Percentiles rank a stretch among this genome's conserved stretches.
These are phyloP conservation scores for Prunus dulcis DNA, from an alignment of 306 rosid species.

Conservation along the genomic window DNA sequence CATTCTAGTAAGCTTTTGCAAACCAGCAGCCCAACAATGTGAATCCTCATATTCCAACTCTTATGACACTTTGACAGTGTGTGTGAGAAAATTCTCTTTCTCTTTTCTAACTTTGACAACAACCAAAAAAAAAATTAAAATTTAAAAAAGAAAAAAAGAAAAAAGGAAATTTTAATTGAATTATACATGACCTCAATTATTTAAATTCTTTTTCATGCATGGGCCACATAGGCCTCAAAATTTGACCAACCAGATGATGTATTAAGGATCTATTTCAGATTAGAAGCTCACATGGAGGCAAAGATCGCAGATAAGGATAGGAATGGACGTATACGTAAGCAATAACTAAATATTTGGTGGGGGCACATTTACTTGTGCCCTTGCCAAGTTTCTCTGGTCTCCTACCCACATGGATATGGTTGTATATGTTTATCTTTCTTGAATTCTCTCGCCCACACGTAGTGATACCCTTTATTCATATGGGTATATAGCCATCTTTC, in stretches of 20 bases:
- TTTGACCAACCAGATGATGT: constrained; percentile 22
- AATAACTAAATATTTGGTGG: constrained; percentile 30
- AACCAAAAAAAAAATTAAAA: no score
- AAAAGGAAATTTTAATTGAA: not conserved
- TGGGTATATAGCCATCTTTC: not conserved
- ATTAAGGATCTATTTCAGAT: not conserved
- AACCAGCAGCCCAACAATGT: constrained; percentile 7
- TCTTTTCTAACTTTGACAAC: no score
- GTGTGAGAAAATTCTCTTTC: rapidly evolving
- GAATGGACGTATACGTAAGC: constrained; percentile 23
- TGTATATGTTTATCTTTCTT: constrained; percentile 7
- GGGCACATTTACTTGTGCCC: constrained; percentile 20
- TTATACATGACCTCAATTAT: not conserved
- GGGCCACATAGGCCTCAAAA: constrained; percentile 13
- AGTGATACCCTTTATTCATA: not conserved
- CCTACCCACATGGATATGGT: constrained; percentile 16
- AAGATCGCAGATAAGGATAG: constrained; percentile 32
- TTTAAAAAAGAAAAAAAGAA: no score
- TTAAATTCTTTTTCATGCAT: constrained; percentile 6
- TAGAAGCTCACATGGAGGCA: constrained; percentile 31
- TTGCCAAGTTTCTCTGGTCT: constrained; percentile 23
- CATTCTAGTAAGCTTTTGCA: constrained; percentile 23
- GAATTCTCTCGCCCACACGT: constrained; percentile 21
- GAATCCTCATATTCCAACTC: not conserved
- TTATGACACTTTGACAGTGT: rapidly evolving